These are phyloP conservation scores for Colletotrichum camelliae DNA, from an alignment of 2,329 filamentous ascomycete genomes.

Conservation along the genomic window DNA sequence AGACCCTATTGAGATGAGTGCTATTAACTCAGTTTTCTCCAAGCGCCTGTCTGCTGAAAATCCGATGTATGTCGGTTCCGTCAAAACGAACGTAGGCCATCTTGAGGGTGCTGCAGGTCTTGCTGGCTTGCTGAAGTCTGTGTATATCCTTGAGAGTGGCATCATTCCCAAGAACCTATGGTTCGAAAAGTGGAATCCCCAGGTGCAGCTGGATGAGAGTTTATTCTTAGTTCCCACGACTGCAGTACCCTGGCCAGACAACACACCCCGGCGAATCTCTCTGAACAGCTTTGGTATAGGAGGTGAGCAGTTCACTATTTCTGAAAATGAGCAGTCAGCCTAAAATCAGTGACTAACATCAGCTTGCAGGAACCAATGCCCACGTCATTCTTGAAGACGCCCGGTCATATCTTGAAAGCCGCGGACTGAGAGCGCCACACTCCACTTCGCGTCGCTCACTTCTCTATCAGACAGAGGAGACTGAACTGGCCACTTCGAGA, in stretches of 20 bases:
- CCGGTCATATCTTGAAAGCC: neutral
- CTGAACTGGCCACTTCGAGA: neutral
- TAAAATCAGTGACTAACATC: neutral
- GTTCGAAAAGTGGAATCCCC: conserved; percentile 14
- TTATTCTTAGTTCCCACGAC: conserved; percentile 22
- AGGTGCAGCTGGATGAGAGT: conserved; percentile 27
- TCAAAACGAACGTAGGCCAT: conserved; percentile 33
- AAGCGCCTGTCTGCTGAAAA: conserved; percentile 32
- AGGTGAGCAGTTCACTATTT: neutral
- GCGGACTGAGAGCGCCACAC: neutral
- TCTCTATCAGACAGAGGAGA: neutral
- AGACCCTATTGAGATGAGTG: conserved; percentile 57
- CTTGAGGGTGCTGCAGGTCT: conserved; percentile 25
- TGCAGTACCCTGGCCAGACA: neutral
- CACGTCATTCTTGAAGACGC: conserved; percentile 29
- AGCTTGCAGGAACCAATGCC: conserved; percentile 21
- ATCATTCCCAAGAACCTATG: neutral
- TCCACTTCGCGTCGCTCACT: neutral
- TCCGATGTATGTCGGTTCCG: conserved; percentile 21
- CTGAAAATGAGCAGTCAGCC: neutral
- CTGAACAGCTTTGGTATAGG: conserved; percentile 36
- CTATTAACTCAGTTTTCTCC: conserved; percentile 48
- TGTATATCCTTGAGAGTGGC: neutral
- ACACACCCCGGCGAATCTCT: conserved; percentile 15
- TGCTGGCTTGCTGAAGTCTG: conserved; percentile 7